Conservation (phyloP, 1,139 yeast species). For the Protomyces inundatus region DNA sequence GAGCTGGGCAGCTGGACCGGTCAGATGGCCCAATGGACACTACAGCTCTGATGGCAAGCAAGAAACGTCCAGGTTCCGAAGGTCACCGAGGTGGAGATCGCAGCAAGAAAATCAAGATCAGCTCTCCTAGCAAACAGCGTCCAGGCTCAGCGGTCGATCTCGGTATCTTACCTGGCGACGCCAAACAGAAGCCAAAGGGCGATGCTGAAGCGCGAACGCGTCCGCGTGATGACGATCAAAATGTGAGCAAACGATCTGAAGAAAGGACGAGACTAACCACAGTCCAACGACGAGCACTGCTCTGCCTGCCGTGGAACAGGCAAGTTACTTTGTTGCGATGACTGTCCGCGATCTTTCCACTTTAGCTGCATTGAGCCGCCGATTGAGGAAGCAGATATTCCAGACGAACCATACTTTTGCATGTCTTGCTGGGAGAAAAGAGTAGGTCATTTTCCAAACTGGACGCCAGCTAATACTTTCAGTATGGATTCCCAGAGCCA, state of each 20-base stretch:
- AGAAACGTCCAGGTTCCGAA: not conserved
- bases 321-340: constrained; percentile 83
- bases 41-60: not conserved
- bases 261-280: not conserved
- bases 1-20: not conserved
- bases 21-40: not conserved
- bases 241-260: not conserved
- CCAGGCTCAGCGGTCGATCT: constrained; percentile 6
- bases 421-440: constrained; percentile 51
- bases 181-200: not conserved
- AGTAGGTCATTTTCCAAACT: constrained; percentile 26
- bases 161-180: constrained; percentile 8
- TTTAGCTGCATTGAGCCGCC: constrained; percentile 92
- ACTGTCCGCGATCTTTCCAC: constrained; percentile 88
- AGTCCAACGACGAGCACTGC: constrained; percentile 75
- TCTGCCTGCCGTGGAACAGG: constrained; percentile 85
- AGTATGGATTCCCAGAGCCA: constrained; percentile 19
- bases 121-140: constrained; percentile 6
- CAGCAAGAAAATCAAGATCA: constrained; percentile 21
- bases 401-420: constrained; percentile 82
- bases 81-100: not conserved
- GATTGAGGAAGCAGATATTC: constrained; percentile 62
- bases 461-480: not conserved
- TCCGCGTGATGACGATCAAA: constrained; percentile 7
- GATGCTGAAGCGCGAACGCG: constrained; percentile 7